Percentiles rank a stretch among this genome's conserved stretches.
Evolutionary conservation across 2,329 filamentous ascomycete species (phyloP).

Genomic region (Diaporthe aspalathi): DNA sequence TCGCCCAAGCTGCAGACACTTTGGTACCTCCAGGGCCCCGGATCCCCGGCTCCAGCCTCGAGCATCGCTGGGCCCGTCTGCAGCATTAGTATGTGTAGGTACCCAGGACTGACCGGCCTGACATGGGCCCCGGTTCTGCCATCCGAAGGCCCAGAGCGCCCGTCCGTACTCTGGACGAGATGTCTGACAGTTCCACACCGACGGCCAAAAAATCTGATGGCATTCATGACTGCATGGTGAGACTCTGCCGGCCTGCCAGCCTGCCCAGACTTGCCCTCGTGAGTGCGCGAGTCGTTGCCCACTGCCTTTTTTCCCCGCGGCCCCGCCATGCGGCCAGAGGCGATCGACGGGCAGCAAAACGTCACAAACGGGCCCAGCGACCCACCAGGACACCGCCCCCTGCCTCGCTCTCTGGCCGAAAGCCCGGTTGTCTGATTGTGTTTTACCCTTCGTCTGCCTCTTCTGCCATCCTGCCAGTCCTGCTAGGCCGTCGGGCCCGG

Average conservation of each 20-base stretch:
- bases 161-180: not conserved
- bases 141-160: conserved; percentile 19
- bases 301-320: conserved; percentile 31
- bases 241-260: not conserved
- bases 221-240: conserved; percentile 20
- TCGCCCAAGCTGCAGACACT: not conserved
- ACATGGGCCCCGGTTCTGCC: conserved; percentile 17
- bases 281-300: conserved; percentile 16
- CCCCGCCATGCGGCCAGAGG: conserved; percentile 25
- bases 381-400: conserved; percentile 26
- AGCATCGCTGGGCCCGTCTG: not conserved
- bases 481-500: not conserved
- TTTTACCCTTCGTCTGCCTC: not conserved
- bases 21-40: conserved; percentile 1
- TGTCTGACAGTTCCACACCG: not conserved
- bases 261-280: conserved; percentile 1
- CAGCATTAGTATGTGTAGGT: too few relatives aligned
- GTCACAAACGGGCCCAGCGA: conserved; percentile 35
- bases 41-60: conserved; percentile 17
- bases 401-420: conserved; percentile 21
- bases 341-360: conserved; percentile 36
- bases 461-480: not conserved
- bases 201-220: conserved; percentile 26
- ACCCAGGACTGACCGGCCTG: not conserved
- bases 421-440: conserved; percentile 9